A percentile compares a stretch with the other conserved stretches of the same genome.
Evolutionary conservation across 805 yeast genomes (phyloP).

Genomic region (Ogataea allantospora): DNA sequence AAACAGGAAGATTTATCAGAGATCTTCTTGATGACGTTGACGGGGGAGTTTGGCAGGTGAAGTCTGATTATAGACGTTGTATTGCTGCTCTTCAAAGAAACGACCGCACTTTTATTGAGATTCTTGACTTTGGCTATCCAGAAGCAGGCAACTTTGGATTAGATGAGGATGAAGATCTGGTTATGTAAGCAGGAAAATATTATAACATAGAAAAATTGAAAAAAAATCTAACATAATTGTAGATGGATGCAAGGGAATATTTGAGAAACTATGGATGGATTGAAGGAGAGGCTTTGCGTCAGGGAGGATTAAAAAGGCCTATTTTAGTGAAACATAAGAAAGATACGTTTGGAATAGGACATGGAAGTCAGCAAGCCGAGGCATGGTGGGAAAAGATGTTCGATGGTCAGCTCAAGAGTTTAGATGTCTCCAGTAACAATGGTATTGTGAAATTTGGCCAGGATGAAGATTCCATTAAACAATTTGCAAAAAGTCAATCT

Average conservation of each 20-base stretch:
- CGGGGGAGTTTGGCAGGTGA: constrained; percentile 93
- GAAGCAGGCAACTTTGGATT: constrained; percentile 14
- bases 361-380: constrained; percentile 69
- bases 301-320: constrained; percentile 82
- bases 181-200: constrained; percentile 6
- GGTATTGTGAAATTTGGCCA: constrained; percentile 32
- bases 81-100: constrained; percentile 84
- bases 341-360: constrained; percentile 89
- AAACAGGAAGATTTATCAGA: constrained; percentile 70
- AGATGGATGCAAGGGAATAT: constrained; percentile 75
- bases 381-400: constrained; percentile 97
- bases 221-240: constrained; percentile 3
- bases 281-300: constrained; percentile 80
- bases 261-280: constrained; percentile 84
- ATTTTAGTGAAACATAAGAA: constrained; percentile 86
- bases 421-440: constrained; percentile 41
- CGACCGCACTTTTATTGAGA: constrained; percentile 73
- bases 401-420: constrained; percentile 83
- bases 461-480: constrained; percentile 45
- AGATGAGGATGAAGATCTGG: constrained; percentile 15
- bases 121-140: constrained; percentile 67
- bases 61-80: constrained; percentile 78
- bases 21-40: constrained; percentile 72
- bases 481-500: constrained; percentile 51
- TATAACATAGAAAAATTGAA: constrained; percentile 2